Evolutionary conservation across 2,329 filamentous ascomycete species (phyloP).

Genomic region (Talaromyces sp.): DNA sequence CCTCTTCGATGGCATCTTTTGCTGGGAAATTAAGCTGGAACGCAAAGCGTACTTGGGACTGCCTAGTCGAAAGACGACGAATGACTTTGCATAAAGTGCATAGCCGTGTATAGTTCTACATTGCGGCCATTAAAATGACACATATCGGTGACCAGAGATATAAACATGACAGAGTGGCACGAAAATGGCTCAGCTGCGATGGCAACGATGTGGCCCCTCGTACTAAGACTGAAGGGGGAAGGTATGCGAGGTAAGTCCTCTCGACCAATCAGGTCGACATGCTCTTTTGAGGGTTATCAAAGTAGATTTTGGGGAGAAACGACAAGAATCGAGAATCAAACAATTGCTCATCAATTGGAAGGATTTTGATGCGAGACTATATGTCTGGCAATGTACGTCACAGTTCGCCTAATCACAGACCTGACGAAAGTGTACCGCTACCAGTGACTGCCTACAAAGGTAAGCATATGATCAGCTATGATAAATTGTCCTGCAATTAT

Average conservation of each 20-base stretch:
- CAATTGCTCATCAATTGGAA: too few species aligned
- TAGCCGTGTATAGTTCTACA: background rate
- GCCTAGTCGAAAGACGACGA: background rate
- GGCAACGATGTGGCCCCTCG: background rate
- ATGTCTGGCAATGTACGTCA: too few species aligned
- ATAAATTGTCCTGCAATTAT: too few species aligned
- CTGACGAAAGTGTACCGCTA: too few species aligned
- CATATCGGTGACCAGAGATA: background rate
- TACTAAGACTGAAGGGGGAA: background rate
- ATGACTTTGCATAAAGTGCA: background rate
- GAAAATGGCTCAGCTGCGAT: background rate
- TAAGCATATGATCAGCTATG: too few species aligned
- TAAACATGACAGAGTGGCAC: background rate
- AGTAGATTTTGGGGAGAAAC: too few species aligned
- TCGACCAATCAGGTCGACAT: background rate
- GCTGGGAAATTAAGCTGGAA: background rate
- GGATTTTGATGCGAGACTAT: too few species aligned
- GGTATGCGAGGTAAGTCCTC: background rate
- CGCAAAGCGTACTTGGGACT: background rate
- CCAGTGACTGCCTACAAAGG: too few species aligned
- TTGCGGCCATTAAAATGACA: background rate
- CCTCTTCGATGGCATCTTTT: slow-evolving; percentile 7
- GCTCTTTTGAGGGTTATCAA: too few species aligned
- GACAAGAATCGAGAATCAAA: too few species aligned
- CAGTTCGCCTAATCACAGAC: too few species aligned